phyloP scores from a whole-genome alignment of 2,329 filamentous ascomycete genomes.

The Metarhizium brunneum region DNA sequence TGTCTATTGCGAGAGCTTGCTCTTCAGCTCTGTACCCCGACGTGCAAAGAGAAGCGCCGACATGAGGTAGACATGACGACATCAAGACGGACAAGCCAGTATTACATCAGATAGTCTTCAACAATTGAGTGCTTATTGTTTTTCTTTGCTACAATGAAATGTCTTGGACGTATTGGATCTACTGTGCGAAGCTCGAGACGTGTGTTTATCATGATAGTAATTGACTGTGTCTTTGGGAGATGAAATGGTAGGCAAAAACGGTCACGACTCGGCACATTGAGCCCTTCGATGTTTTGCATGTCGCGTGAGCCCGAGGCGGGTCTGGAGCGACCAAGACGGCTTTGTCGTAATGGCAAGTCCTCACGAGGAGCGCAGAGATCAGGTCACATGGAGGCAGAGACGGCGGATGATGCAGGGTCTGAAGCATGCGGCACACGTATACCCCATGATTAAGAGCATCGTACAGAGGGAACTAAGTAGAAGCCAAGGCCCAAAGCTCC shows the following conservation, averaged over 20 bases:
- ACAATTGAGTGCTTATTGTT: conserved; percentile 7
- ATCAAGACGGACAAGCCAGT: neutral
- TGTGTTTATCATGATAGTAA: no score
- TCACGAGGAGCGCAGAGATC: neutral
- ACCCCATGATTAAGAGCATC: no score
- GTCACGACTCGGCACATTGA: neutral
- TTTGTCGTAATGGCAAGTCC: no score
- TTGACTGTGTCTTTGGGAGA: no score
- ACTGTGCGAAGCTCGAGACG: neutral
- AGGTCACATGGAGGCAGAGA: neutral
- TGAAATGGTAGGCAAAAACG: no score
- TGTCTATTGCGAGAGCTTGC: neutral
- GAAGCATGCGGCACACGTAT: no score
- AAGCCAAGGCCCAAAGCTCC: no score
- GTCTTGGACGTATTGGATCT: neutral
- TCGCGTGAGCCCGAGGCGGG: neutral
- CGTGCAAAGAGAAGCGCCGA: neutral
- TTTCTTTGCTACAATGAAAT: neutral
- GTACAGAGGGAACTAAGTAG: no score
- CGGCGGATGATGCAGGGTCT: neutral
- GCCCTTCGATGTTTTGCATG: neutral
- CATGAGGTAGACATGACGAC: neutral
- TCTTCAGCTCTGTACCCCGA: neutral
- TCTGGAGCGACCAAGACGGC: no score
- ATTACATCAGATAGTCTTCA: conserved; percentile 7